These are phyloP conservation scores for Tetraselmis chui DNA, from an alignment of 139 green algal species.

Conservation along the genomic window DNA sequence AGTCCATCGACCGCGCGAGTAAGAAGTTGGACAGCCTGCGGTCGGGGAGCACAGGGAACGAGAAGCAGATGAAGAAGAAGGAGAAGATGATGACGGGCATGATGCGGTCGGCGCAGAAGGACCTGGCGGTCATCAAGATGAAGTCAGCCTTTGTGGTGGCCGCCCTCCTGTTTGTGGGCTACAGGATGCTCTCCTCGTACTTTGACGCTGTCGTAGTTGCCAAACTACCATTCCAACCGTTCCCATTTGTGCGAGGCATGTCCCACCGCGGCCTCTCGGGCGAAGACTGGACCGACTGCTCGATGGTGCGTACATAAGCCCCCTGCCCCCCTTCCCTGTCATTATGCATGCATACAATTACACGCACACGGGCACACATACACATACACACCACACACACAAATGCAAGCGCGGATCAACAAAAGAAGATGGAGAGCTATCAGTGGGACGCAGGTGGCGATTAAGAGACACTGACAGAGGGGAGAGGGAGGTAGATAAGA, in stretches of 20 bases:
- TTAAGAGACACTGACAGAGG: too few species aligned
- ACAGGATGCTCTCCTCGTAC: constrained; percentile 1
- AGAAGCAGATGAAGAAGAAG: neutral
- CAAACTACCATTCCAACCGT: constrained; percentile 15
- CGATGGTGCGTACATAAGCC: neutral
- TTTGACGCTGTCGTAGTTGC: constrained; percentile 10
- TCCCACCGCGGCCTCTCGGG: constrained; percentile 9
- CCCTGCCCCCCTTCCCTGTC: neutral
- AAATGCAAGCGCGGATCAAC: too few species aligned
- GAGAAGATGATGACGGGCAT: neutral
- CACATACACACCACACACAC: too few species aligned
- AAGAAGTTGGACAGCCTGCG: neutral
- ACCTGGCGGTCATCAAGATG: constrained; percentile 14
- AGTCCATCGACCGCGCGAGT: neutral
- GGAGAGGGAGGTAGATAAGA: too few species aligned
- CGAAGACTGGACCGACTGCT: constrained; percentile 16
- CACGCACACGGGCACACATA: too few species aligned
- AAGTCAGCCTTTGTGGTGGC: constrained; percentile 11
- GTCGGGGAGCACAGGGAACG: neutral
- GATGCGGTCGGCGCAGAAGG: neutral
- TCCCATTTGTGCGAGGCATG: constrained; percentile 13
- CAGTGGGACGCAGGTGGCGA: too few species aligned
- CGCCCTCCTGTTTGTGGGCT: neutral
- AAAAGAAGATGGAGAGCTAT: too few species aligned
- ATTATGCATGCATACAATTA: too few species aligned